A percentile compares a stretch with the other conserved stretches of the same genome.
These are phyloP conservation scores for Xylariomycetidae sp. DNA, from an alignment of 2,329 filamentous ascomycete species.

Conservation along the genomic window DNA sequence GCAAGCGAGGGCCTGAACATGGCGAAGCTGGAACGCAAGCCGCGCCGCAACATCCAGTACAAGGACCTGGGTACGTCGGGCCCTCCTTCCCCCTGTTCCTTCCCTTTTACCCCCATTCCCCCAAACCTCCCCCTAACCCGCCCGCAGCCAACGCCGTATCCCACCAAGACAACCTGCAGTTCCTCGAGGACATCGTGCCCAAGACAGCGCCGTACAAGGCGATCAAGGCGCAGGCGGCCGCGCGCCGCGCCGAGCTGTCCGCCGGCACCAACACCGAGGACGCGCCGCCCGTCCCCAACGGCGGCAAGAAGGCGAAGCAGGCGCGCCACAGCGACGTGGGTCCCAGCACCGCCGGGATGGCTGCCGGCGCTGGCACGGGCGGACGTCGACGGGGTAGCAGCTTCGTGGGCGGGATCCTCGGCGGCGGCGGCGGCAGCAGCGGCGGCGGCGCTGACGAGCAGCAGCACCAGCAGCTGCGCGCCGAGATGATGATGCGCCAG, in stretches of 20 bases:
- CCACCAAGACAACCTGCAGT: conserved; percentile 89
- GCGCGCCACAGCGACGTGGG: too few relatives aligned
- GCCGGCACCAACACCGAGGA: conserved; percentile 25
- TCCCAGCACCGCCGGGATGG: too few relatives aligned
- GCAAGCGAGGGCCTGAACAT: conserved; percentile 80
- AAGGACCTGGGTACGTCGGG: conserved; percentile 69
- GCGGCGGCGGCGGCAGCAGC: conserved; percentile 15
- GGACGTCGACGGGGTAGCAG: too few relatives aligned
- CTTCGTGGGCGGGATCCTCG: conserved; percentile 18
- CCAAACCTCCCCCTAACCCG: conserved; percentile 1
- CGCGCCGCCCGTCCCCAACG: too few relatives aligned
- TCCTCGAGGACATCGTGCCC: conserved; percentile 85
- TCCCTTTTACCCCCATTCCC: conserved; percentile 3
- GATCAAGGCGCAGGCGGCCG: conserved; percentile 59
- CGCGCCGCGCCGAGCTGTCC: conserved; percentile 42
- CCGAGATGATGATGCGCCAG: conserved; percentile 23
- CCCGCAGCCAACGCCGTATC: conserved; percentile 71
- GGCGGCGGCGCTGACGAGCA: conserved; percentile 5
- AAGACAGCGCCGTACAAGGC: conserved; percentile 77
- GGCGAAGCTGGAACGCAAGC: conserved; percentile 86
- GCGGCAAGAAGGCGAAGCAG: conserved; percentile 18
- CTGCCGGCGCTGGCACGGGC: too few relatives aligned
- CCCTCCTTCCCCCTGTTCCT: not conserved
- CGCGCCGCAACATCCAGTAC: conserved; percentile 90
- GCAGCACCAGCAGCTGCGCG: conserved; percentile 5